A percentile compares a stretch with the other conserved stretches of the same genome.
phyloP scores from a whole-genome alignment of 495 filamentous ascomycete species.

The Entonaema liquescens region DNA sequence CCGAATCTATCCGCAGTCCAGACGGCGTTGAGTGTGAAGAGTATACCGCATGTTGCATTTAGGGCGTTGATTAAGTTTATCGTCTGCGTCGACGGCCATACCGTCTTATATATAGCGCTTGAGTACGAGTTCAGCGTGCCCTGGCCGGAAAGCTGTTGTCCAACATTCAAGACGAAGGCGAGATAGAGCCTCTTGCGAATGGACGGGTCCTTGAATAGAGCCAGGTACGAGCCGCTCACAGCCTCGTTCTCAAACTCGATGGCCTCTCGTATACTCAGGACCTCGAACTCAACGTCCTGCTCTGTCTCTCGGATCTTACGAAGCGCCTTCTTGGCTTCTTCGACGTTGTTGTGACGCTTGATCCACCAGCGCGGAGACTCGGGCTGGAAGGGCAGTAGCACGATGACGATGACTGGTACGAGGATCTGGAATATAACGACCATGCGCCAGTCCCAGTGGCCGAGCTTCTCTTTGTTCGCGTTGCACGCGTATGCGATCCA shows the following conservation, averaged over 20 bases:
- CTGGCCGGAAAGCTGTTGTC: constrained; percentile 69
- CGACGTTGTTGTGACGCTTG: constrained; percentile 60
- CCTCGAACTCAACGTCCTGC: constrained; percentile 66
- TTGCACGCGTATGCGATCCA: constrained; percentile 68
- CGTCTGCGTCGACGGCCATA: constrained; percentile 61
- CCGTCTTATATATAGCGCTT: constrained; percentile 69
- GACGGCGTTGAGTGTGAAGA: constrained; percentile 71
- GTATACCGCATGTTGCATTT: constrained; percentile 63
- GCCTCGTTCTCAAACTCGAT: constrained; percentile 70
- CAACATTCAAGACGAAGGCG: constrained; percentile 66
- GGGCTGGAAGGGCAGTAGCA: constrained; percentile 63
- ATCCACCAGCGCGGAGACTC: constrained; percentile 69
- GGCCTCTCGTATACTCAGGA: constrained; percentile 65
- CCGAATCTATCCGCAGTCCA: constrained; percentile 66
- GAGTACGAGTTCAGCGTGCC: constrained; percentile 71
- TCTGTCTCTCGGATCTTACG: constrained; percentile 63
- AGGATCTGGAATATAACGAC: constrained; percentile 71
- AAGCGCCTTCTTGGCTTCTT: constrained; percentile 62
- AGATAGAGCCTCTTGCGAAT: constrained; percentile 65
- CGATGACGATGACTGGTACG: constrained; percentile 62
- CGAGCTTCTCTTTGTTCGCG: constrained; percentile 58
- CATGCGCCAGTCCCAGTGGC: constrained; percentile 70
- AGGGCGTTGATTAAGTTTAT: constrained; percentile 73
- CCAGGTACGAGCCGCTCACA: constrained; percentile 63
- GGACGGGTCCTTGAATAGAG: constrained; percentile 69